Base-by-base conservation (phyloP, 441 rosid species). In the Omphalea diandra region DNA sequence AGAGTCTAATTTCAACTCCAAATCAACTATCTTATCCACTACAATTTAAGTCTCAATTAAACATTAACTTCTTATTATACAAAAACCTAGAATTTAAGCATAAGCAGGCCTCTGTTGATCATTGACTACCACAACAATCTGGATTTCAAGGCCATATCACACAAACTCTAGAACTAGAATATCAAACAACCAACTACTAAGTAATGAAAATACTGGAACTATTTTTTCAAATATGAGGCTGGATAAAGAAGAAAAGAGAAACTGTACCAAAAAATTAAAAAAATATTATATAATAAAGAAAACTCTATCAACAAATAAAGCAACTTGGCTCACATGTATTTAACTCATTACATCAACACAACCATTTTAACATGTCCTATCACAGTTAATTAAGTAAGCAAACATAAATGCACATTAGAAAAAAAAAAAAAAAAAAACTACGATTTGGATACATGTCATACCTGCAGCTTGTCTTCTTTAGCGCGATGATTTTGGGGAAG, bases 391-490 rank as follows among this genome's bases (percentile, higher is more conserved):
- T n/a, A 29, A 36, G 3, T 27, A 2, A 14, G 27, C 27, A 56
- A 72, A 20, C 43, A 18, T 5, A 46, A 50, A 31, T 50, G 24
- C 24, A 63, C 38, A 10, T 49, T 15, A 52, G 29, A 52, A 33
- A 63, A 40, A 3, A 43, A 49, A 10, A 36, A 9, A 52, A 20
- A 52, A 33, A 63, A 40, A 3, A 43, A 49, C 3, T 11, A 18
- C 0, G 29, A 63, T 27, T 36, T 17, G 14, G 4, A 40, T 3
- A 14, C 7, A 20, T 26, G 31, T 6, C 4, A 27, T 76, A 77
- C 80, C 80, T 77, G 77, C 74, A 77, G 60, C 52, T 77, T 73
- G 65, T 77, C 80, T 40, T 77, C 80, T 5, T 73, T 77, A 14
- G 77, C 70, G 53, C 18, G 61, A 53, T 77, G 80, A 67, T 73